Evolutionary conservation across 257 asterid species (phyloP).

Genomic region (Solanum chiquidenum): DNA sequence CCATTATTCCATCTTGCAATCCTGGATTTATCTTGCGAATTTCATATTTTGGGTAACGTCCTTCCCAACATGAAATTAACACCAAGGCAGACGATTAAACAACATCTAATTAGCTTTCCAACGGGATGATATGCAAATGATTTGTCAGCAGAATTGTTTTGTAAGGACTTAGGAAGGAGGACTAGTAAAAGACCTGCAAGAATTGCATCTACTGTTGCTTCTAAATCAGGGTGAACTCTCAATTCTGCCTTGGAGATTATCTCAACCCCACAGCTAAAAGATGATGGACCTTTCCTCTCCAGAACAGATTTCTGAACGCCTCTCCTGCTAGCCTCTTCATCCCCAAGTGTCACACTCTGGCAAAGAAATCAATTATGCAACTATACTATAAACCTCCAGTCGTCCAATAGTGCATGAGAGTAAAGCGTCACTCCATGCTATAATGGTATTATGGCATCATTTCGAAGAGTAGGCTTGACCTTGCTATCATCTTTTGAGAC

Average conservation of each 20-base stretch:
- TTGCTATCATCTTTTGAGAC: not conserved
- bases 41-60: constrained; percentile 67
- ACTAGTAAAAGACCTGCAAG: constrained; percentile 55
- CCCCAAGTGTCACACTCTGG: constrained; percentile 96
- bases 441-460: not conserved
- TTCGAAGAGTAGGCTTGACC: not conserved
- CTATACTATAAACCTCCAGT: not conserved
- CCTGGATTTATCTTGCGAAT: constrained; percentile 54
- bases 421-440: not conserved
- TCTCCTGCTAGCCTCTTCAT: constrained; percentile 97
- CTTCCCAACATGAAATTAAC: constrained; percentile 30
- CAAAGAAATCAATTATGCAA: constrained; percentile 8
- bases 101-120: not conserved
- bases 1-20: constrained; percentile 19
- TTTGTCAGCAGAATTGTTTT: not conserved
- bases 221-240: constrained; percentile 69
- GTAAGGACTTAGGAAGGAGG: not conserved
- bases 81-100: not conserved
- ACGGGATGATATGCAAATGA: not conserved
- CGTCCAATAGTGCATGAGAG: not conserved
- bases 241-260: constrained; percentile 74
- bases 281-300: constrained; percentile 97
- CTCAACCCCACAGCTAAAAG: constrained; percentile 89
- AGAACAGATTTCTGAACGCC: constrained; percentile 85
- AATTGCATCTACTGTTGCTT: constrained; percentile 83